Base-by-base conservation (phyloP, 2,329 filamentous ascomycete genomes). In the Gnomoniopsis sp. region DNA sequence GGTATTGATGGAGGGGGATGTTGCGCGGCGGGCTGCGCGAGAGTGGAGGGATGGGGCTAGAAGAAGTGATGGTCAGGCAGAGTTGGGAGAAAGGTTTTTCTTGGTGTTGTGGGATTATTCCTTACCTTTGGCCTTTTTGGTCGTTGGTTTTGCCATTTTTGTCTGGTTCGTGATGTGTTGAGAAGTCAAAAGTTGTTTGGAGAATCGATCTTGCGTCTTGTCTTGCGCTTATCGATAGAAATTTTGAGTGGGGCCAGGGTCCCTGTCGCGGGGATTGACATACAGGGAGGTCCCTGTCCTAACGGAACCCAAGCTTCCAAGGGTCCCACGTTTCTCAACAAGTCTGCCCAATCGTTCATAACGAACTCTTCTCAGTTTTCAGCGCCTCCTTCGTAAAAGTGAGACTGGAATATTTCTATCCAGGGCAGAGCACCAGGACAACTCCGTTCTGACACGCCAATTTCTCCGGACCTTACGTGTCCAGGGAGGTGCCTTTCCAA, bases 1-100 rank as follows among this genome's bases (percentile, higher is more conserved):
- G 47, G 84, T 83, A 73, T 89, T 76, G 72, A 90, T 86, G 67
- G 85, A 79, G 26, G 88, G 87, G 3, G 88, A 89, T 17, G 85
- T 84, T 49, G 86, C 89, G 64, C 90, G 86, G 68, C 89, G 84
- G 44, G 88, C 88, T 59, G 88, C 88, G 64, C 90, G 88, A 55
- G 90, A 93, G 76, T 88, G 88, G 59, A 85, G 73, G 4, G 88
- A 90, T 43, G 79, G 78, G 56, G 77, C 86, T 89, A 68, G 22
- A 17, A 21, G 15, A 8, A n/a, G 8, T 3, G 17, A 19, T 17
- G 15, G 43, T 33, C 17, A 15, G 30, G 3, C 33, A 49, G 8
- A 21, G 23, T 26, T 11, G 19, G n/a, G 7, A 6, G 6, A 26
- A 19, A 22, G n/a, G n/a, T n/a, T n/a, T n/a, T n/a, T n/a, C n/a